phyloP scores from a whole-genome alignment of 176 grass and related monocot genomes.

The Puccinellia tenuiflora region DNA sequence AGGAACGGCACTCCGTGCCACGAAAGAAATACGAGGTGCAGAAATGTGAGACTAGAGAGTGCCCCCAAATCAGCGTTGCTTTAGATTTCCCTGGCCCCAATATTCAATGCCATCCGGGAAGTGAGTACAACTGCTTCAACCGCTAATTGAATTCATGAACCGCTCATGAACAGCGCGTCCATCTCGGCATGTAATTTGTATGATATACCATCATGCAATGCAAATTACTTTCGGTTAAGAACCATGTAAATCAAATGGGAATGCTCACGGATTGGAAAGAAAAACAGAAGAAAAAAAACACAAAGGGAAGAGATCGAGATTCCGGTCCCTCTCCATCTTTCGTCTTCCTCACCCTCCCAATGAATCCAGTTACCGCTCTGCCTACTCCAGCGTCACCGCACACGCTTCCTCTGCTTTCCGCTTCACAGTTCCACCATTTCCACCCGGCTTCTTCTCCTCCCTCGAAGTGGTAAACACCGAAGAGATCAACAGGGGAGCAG shows the following conservation, averaged over 20 bases:
- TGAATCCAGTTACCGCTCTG: not conserved
- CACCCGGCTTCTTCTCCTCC: not conserved
- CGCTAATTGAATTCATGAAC: not conserved
- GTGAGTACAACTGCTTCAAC: not conserved
- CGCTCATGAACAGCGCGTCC: not conserved
- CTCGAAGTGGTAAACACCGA: not conserved
- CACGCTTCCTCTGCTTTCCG: conserved; percentile 20
- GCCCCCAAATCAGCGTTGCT: not conserved
- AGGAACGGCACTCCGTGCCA: too few relatives aligned
- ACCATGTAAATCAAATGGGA: not conserved
- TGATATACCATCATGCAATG: not conserved
- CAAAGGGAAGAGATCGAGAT: not conserved
- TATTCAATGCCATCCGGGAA: not conserved
- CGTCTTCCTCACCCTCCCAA: not conserved
- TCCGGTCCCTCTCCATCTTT: not conserved
- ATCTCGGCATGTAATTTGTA: not conserved
- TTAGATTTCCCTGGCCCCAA: not conserved
- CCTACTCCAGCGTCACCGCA: conserved; percentile 1
- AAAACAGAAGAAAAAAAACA: not conserved
- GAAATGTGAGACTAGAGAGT: not conserved
- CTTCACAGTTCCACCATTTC: conserved; percentile 14
- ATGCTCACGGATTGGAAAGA: not conserved
- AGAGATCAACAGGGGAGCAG: conserved; percentile 10
- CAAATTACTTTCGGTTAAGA: not conserved
- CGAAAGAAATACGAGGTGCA: too few relatives aligned